Base-by-base conservation (phyloP, 345 rosid genomes). In the Noccaea bulbosa region DNA sequence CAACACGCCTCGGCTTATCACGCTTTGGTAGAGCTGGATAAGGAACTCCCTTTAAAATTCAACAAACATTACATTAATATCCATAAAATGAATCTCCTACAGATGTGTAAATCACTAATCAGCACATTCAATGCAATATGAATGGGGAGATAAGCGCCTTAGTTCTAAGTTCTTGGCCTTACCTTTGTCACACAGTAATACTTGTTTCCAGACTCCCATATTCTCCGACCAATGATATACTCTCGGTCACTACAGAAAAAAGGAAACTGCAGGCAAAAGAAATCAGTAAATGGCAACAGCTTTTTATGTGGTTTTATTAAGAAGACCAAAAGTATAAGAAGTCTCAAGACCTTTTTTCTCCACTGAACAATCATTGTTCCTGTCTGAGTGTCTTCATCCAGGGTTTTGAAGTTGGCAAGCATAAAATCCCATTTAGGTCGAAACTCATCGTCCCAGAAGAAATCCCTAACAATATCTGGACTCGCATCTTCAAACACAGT, bases 391-490 rank as follows among this genome's bases (percentile, higher is more conserved):
- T 81, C 81, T 60, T 95, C 97, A 76, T 88, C 88, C 70, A 95
- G 77, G 20, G 82, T 86, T 74, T 84, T 90, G 66, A 81, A 80
- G 77, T 84, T 80, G 22, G 89, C 71, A 75, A 95, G 96, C 99
- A 95, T 95, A 17, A 84, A 84, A 82, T 95, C 99, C 98, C 99
- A 95, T 74, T 88, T 92, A 5, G 89, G 89, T 48, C 99, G 86
- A 82, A 92, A 88, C 57, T 89, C 98, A 65, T 94, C 98, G 74
- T 92, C 99, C 99, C 99, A 94, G 70, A 94, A 95, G 86, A 95
- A 95, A 81, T 95, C 99, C 82, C 97, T 87, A 27, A 92, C 97
- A 81, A 90, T 57, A 72, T 90, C 99, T 10, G 93, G 92, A 43
- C 85, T 78, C 40, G 91, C 98, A 80, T 89, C 93, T 82, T 95